These are phyloP conservation scores for Sphaerobolus stellatus DNA, from an alignment of 1,284 basidiomycete species.

Conservation along the genomic window DNA sequence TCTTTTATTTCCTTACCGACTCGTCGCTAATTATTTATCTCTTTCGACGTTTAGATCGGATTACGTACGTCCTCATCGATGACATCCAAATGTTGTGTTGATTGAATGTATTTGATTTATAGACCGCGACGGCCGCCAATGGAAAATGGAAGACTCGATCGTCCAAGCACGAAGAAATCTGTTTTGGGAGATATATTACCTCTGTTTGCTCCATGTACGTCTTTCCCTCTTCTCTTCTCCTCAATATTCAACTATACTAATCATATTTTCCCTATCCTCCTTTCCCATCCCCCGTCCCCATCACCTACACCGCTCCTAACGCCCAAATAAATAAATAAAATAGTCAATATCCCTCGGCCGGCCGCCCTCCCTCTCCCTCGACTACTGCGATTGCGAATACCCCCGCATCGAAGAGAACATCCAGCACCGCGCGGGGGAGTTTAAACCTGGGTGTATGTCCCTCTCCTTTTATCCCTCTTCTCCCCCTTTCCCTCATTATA, in stretches of 20 bases:
- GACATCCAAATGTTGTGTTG: too few relatives aligned
- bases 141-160: slow-evolving; percentile 56
- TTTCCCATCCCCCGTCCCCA: too few relatives aligned
- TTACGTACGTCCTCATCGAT: slow-evolving; percentile 56
- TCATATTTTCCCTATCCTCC: too few relatives aligned
- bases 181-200: slow-evolving; percentile 62
- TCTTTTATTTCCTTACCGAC: too few relatives aligned
- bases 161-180: slow-evolving; percentile 67
- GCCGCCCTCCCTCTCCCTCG: not conserved
- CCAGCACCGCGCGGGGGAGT: slow-evolving; percentile 2
- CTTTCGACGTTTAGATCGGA: slow-evolving; percentile 56
- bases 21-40: slow-evolving; percentile 7
- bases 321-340: too few relatives aligned
- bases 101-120: slow-evolving; percentile 5
- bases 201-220: slow-evolving; percentile 1
- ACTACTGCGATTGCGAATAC: slow-evolving; percentile 5
- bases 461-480: not conserved
- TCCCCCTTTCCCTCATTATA: too few relatives aligned
- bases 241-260: not conserved
- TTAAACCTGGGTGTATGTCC: slow-evolving; percentile 5
- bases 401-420: not conserved
- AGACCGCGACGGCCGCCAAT: slow-evolving; percentile 70
- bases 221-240: too few relatives aligned
- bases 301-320: too few relatives aligned
- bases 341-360: too few relatives aligned